Evolutionary conservation across 805 yeast species (phyloP).

Genomic region (Kodamaea laetipori): DNA sequence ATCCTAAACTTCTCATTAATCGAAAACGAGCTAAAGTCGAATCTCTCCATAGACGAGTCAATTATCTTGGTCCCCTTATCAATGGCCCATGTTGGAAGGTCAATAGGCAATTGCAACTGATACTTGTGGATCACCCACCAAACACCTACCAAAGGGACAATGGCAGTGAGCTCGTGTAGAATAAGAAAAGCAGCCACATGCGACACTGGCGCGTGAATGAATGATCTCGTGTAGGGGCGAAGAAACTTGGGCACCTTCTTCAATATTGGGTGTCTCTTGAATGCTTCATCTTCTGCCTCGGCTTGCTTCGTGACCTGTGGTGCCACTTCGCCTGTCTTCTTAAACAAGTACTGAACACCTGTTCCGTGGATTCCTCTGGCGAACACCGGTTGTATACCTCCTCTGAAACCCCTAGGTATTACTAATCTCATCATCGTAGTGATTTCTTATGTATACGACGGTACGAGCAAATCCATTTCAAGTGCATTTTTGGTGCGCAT

Average conservation of each 20-base stretch:
- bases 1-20: conserved; percentile 55
- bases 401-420: not conserved
- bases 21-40: conserved; percentile 34
- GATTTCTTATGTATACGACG: conserved; percentile 4
- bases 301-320: not conserved
- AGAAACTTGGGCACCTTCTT: conserved; percentile 52
- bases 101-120: conserved; percentile 53
- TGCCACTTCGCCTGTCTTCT: not conserved
- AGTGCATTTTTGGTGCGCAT: not conserved
- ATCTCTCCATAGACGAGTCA: conserved; percentile 50
- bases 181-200: conserved; percentile 65
- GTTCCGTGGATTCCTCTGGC: conserved; percentile 1
- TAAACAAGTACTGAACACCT: not conserved
- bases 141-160: conserved; percentile 64
- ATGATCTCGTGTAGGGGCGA: conserved; percentile 50
- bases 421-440: conserved; percentile 1
- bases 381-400: conserved; percentile 1
- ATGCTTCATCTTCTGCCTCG: conserved; percentile 1
- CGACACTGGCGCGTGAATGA: conserved; percentile 58
- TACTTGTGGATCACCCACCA: conserved; percentile 67
- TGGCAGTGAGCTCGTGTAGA: conserved; percentile 75
- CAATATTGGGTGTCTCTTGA: conserved; percentile 27
- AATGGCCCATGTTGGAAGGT: conserved; percentile 61
- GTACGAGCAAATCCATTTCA: conserved; percentile 5
- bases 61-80: conserved; percentile 59